These are phyloP conservation scores for Macrophomina pseudophaseolina DNA, from an alignment of 2,329 filamentous ascomycete genomes.

Conservation along the genomic window DNA sequence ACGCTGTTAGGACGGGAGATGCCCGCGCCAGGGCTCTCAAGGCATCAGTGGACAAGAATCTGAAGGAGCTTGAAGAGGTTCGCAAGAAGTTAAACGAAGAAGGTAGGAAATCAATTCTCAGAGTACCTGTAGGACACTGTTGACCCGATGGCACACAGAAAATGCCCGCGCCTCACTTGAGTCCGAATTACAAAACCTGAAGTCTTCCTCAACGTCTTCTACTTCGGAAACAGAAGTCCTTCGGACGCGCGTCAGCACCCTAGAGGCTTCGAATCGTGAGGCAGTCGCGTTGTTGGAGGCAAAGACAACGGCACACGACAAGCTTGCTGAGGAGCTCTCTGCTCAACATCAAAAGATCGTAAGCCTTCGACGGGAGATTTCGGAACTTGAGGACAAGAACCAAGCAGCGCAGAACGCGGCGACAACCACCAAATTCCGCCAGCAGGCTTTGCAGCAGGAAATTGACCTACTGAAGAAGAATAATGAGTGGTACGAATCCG, in stretches of 20 bases:
- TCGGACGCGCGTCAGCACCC: constrained; percentile 79
- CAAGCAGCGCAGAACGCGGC: constrained; percentile 81
- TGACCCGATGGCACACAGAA: constrained; percentile 60
- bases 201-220: constrained; percentile 73
- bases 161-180: constrained; percentile 75
- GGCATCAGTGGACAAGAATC: constrained; percentile 77
- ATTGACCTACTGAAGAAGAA: constrained; percentile 86
- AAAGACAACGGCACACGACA: constrained; percentile 85
- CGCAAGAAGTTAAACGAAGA: constrained; percentile 81
- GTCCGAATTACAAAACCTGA: constrained; percentile 79
- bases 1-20: constrained; percentile 82
- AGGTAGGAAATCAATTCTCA: constrained; percentile 59
- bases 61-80: constrained; percentile 82
- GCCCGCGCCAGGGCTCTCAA: constrained; percentile 82
- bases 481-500: constrained; percentile 90
- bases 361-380: constrained; percentile 81
- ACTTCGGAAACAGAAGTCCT: constrained; percentile 77
- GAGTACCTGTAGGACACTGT: background rate
- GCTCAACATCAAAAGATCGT: constrained; percentile 88
- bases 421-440: constrained; percentile 84
- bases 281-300: constrained; percentile 87
- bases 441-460: constrained; percentile 89
- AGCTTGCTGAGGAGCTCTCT: constrained; percentile 82
- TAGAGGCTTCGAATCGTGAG: constrained; percentile 92
- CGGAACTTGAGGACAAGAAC: constrained; percentile 78